A percentile compares a stretch with the other conserved stretches of the same genome.
Conservation (phyloP, 805 yeast genomes). For the Zygosaccharomyces bailii region DNA sequence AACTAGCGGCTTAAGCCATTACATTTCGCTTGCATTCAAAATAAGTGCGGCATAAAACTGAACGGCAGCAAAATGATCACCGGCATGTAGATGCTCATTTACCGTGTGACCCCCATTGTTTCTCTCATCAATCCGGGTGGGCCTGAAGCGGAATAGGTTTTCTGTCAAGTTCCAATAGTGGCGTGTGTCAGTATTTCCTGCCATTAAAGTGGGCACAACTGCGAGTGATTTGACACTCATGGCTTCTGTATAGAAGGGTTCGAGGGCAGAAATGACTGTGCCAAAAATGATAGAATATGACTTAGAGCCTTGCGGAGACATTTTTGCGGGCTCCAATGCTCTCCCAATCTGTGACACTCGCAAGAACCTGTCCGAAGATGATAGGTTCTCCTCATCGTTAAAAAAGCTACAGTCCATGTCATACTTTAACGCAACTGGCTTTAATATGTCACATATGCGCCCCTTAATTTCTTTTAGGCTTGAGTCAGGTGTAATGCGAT, state of each 20-base stretch:
- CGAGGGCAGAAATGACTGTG: slow-evolving; percentile 3
- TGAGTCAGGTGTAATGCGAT: slow-evolving; percentile 7
- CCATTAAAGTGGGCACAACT: slow-evolving; percentile 52
- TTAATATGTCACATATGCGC: slow-evolving; percentile 2
- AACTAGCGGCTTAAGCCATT: neutral
- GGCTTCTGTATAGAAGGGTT: slow-evolving; percentile 1
- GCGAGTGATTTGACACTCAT: slow-evolving; percentile 7
- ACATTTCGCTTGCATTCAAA: slow-evolving; percentile 10
- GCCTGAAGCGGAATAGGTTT: slow-evolving; percentile 48
- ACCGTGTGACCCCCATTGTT: slow-evolving; percentile 12
- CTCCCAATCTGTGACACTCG: slow-evolving; percentile 7
- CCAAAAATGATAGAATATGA: slow-evolving; percentile 7
- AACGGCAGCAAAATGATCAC: slow-evolving; percentile 10
- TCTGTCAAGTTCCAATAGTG: slow-evolving; percentile 55
- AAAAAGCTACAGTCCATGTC: slow-evolving; percentile 2
- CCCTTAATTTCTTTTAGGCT: slow-evolving; percentile 4
- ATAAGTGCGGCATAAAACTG: slow-evolving; percentile 11
- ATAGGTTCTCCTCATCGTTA: neutral
- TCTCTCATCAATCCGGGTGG: slow-evolving; percentile 9
- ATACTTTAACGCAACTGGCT: slow-evolving; percentile 5
- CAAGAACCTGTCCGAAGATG: slow-evolving; percentile 5
- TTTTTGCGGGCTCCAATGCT: slow-evolving; percentile 7
- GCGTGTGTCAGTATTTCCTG: slow-evolving; percentile 64
- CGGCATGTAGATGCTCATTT: slow-evolving; percentile 11
- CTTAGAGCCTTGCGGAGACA: slow-evolving; percentile 5